Conservation (phyloP, 495 filamentous ascomycete species). For the Aspergillus saccharolyticus region DNA sequence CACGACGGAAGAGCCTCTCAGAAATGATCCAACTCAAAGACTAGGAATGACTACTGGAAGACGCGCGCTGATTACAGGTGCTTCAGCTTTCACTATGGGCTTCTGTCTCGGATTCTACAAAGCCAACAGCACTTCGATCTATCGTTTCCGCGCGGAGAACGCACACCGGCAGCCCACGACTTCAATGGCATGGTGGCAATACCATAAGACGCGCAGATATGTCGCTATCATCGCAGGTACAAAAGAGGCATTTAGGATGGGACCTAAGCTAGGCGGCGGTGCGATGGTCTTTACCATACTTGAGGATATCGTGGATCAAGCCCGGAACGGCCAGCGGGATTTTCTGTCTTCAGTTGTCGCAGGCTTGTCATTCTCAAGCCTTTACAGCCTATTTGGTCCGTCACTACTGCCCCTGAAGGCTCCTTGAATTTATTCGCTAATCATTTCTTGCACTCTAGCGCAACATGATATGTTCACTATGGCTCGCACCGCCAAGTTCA, state of each 20-base stretch:
- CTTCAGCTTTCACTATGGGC: slow-evolving; percentile 59
- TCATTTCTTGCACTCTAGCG: slow-evolving; percentile 44
- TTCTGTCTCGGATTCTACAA: slow-evolving; percentile 64
- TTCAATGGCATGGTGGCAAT: slow-evolving; percentile 89
- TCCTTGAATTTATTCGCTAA: slow-evolving; percentile 16
- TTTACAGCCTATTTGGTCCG: slow-evolving; percentile 83
- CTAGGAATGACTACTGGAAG: slow-evolving; percentile 58
- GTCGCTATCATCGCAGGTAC: slow-evolving; percentile 67
- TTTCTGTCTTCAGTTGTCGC: slow-evolving; percentile 72
- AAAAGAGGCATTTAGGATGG: slow-evolving; percentile 72
- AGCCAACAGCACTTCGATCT: slow-evolving; percentile 63
- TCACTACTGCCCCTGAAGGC: slow-evolving; percentile 5
- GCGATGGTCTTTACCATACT: slow-evolving; percentile 62
- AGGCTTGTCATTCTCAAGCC: slow-evolving; percentile 73
- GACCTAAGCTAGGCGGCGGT: slow-evolving; percentile 61
- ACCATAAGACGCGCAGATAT: slow-evolving; percentile 98
- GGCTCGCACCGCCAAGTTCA: slow-evolving; percentile 76
- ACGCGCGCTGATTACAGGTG: slow-evolving; percentile 58
- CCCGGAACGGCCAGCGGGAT: slow-evolving; percentile 61
- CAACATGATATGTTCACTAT: slow-evolving; percentile 76
- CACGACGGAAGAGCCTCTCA: neutral
- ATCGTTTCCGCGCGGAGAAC: slow-evolving; percentile 90
- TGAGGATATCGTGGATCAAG: slow-evolving; percentile 79
- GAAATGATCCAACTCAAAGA: slow-evolving; percentile 40
- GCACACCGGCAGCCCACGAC: slow-evolving; percentile 80